These are phyloP conservation scores for Suillus fuscotomentosus DNA, from an alignment of 768 basidiomycete genomes.

Conservation along the genomic window DNA sequence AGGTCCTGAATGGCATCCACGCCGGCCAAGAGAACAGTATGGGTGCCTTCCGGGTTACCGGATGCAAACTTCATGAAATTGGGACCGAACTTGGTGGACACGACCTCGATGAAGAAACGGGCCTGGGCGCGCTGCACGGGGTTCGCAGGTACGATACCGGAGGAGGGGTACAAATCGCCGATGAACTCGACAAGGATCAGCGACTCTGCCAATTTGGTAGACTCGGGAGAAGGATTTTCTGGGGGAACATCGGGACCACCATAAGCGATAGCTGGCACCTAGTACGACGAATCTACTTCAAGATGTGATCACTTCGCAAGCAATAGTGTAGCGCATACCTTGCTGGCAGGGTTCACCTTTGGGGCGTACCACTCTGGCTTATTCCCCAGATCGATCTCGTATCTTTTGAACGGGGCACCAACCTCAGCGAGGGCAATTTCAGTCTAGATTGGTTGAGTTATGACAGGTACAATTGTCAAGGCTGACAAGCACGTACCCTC, in stretches of 20 bases:
- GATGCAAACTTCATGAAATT: slow-evolving; percentile 5
- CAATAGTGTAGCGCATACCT: slow-evolving; percentile 39
- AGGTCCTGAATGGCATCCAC: slow-evolving; percentile 51
- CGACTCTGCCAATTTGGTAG: slow-evolving; percentile 62
- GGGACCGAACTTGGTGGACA: slow-evolving; percentile 44
- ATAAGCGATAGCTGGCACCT: slow-evolving; percentile 61
- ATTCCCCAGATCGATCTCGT: slow-evolving; percentile 58
- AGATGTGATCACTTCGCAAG: background rate
- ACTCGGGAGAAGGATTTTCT: slow-evolving; percentile 57
- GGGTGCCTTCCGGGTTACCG: background rate
- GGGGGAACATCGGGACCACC: slow-evolving; percentile 58
- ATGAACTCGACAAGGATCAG: slow-evolving; percentile 66
- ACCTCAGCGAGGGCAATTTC: slow-evolving; percentile 64
- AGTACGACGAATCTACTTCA: slow-evolving; percentile 13
- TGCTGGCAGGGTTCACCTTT: slow-evolving; percentile 64
- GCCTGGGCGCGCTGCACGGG: slow-evolving; percentile 55
- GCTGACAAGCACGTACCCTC: slow-evolving; percentile 34
- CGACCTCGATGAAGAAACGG: slow-evolving; percentile 62
- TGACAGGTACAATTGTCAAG: background rate
- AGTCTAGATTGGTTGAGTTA: slow-evolving; percentile 31
- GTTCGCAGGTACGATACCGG: slow-evolving; percentile 50
- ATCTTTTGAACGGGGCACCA: slow-evolving; percentile 45
- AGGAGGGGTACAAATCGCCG: slow-evolving; percentile 53
- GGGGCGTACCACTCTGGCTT: slow-evolving; percentile 72
- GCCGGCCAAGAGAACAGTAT: slow-evolving; percentile 31